Conservation (phyloP, 371 early-diverging fungal species). For the Mortierella polycephala region DNA sequence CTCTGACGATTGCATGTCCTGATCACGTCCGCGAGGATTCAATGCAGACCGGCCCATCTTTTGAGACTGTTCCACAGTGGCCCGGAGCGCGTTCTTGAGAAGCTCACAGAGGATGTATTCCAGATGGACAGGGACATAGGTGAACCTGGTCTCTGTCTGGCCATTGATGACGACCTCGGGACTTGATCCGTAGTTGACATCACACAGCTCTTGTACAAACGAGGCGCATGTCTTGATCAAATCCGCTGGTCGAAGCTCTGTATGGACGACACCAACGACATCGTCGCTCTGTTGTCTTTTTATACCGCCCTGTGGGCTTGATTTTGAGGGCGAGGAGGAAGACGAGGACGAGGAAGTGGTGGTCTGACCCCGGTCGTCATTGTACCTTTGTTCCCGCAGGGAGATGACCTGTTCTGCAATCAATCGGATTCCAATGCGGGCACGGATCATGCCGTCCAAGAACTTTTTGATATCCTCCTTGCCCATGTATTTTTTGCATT, state of each 20-base stretch:
- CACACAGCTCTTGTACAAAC: constrained; percentile 88
- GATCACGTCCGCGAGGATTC: constrained; percentile 12
- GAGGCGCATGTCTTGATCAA: constrained; percentile 75
- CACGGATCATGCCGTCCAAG: constrained; percentile 90
- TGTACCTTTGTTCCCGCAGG: constrained; percentile 67
- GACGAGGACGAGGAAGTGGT: constrained; percentile 17
- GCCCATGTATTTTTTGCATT: constrained; percentile 90
- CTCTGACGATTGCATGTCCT: background rate
- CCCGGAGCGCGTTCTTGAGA: constrained; percentile 92
- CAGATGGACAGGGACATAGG: constrained; percentile 94
- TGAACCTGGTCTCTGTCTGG: constrained; percentile 79
- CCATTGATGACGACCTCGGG: constrained; percentile 86
- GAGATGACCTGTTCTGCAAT: constrained; percentile 95
- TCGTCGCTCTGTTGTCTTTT: constrained; percentile 14
- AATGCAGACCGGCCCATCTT: constrained; percentile 59
- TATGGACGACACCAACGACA: constrained; percentile 92
- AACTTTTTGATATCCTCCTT: constrained; percentile 77
- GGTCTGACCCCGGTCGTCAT: constrained; percentile 44
- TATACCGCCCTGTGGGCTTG: constrained; percentile 16
- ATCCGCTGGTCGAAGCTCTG: constrained; percentile 72
- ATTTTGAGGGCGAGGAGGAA: constrained; percentile 11
- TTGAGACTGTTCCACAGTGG: constrained; percentile 84
- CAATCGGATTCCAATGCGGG: constrained; percentile 95
- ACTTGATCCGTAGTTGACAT: constrained; percentile 89
- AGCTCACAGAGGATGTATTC: constrained; percentile 95